A percentile compares a stretch with the other conserved stretches of the same genome.
Evolutionary conservation across 2,329 filamentous ascomycete species (phyloP).

Genomic region (Fusarium graminum): DNA sequence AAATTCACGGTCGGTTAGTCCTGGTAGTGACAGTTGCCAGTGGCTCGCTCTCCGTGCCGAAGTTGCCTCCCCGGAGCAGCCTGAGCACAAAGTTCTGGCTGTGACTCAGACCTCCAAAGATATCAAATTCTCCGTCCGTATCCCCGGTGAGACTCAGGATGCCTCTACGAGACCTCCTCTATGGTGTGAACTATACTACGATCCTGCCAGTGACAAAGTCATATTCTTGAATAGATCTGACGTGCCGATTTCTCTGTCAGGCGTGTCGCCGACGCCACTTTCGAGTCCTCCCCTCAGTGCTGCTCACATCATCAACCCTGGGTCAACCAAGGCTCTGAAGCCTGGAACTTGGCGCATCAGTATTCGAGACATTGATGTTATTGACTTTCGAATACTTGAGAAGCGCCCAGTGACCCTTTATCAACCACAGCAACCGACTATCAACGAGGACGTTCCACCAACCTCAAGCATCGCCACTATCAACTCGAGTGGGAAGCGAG

Average conservation of each 20-base stretch:
- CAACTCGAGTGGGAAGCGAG: conserved; percentile 65
- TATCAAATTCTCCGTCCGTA: conserved; percentile 70
- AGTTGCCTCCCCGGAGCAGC: conserved; percentile 63
- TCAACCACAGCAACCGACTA: conserved; percentile 48
- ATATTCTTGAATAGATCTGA: conserved; percentile 69
- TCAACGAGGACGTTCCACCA: conserved; percentile 48
- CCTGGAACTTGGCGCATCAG: conserved; percentile 71
- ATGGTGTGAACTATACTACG: conserved; percentile 73
- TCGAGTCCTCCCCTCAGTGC: conserved; percentile 59
- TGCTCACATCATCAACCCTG: conserved; percentile 60
- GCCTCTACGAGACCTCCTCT: conserved; percentile 61
- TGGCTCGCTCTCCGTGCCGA: conserved; percentile 70
- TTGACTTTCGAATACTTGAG: conserved; percentile 71
- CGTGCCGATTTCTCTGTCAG: conserved; percentile 64
- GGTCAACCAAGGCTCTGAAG: conserved; percentile 60
- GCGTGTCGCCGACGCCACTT: conserved; percentile 58
- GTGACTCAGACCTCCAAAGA: conserved; percentile 71
- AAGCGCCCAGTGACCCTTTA: conserved; percentile 63
- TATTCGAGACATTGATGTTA: conserved; percentile 62
- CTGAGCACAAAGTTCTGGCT: conserved; percentile 69
- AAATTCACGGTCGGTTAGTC: conserved; percentile 67
- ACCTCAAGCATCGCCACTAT: conserved; percentile 54
- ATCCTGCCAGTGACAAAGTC: conserved; percentile 69
- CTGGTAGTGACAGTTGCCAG: conserved; percentile 68
- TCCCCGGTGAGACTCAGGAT: conserved; percentile 63